Conservation (phyloP, 495 filamentous ascomycete species). For the Oleoguttula mirabilis region DNA sequence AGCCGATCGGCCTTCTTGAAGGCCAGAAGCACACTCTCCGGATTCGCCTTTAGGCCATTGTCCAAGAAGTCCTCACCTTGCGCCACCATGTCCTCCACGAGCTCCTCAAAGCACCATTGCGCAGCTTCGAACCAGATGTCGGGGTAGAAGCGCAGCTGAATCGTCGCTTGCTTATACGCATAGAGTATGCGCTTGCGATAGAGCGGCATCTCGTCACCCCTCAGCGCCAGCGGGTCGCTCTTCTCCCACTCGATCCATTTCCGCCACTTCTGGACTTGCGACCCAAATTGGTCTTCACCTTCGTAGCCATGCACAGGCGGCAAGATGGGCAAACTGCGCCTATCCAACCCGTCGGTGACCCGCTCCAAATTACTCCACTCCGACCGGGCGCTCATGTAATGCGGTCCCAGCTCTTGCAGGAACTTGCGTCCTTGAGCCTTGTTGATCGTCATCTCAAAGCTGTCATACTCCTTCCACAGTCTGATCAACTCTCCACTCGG, state of each 20-base stretch:
- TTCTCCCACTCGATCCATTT: slow-evolving; percentile 92
- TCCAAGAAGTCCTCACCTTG: slow-evolving; percentile 62
- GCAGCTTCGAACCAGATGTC: slow-evolving; percentile 93
- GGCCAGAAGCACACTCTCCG: slow-evolving; percentile 79
- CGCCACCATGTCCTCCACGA: slow-evolving; percentile 36
- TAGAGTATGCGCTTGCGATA: slow-evolving; percentile 71
- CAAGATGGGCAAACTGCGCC: slow-evolving; percentile 64
- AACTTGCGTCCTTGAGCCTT: slow-evolving; percentile 88
- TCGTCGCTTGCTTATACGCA: slow-evolving; percentile 85
- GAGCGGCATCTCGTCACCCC: slow-evolving; percentile 57
- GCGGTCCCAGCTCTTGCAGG: slow-evolving; percentile 76
- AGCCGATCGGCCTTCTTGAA: slow-evolving; percentile 81
- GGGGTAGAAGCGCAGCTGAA: slow-evolving; percentile 87
- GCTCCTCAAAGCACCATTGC: slow-evolving; percentile 80
- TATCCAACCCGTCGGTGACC: slow-evolving; percentile 62
- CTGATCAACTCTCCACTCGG: slow-evolving; percentile 67
- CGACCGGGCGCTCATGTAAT: slow-evolving; percentile 86
- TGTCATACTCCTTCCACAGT: slow-evolving; percentile 94
- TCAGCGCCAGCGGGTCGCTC: slow-evolving; percentile 73
- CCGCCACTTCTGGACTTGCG: slow-evolving; percentile 86
- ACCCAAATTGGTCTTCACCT: slow-evolving; percentile 70
- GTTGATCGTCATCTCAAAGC: slow-evolving; percentile 85
- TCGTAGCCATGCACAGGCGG: slow-evolving; percentile 78
- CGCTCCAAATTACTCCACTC: slow-evolving; percentile 74
- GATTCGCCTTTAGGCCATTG: slow-evolving; percentile 76